Evolutionary conservation across 2,329 filamentous ascomycete species (phyloP).

Genomic region (Periconia digitata): DNA sequence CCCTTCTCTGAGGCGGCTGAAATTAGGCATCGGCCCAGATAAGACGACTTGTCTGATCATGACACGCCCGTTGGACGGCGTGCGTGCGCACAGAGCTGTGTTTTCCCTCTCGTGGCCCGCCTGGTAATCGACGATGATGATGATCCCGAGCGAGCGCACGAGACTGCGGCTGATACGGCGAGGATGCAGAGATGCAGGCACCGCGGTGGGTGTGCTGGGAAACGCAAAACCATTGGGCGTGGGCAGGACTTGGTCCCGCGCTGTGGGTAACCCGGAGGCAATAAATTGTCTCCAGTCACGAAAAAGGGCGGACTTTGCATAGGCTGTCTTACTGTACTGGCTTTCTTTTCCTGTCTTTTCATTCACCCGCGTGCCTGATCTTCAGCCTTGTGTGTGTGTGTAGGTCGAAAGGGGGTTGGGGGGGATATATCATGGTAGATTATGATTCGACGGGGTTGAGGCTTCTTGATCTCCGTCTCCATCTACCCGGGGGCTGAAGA

Average conservation of each 20-base stretch:
- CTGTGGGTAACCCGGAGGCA: conserved; percentile 17
- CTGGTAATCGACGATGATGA: no score
- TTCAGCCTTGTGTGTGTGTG: conserved; percentile 7
- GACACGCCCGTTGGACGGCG: no score
- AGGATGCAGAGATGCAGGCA: conserved; percentile 12
- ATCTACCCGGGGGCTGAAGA: background rate
- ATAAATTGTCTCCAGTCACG: conserved; percentile 11
- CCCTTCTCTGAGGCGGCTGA: background rate
- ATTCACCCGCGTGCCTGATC: no score
- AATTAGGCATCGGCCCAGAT: background rate
- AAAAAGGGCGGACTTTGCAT: background rate
- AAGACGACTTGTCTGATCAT: no score
- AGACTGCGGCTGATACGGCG: conserved; percentile 4
- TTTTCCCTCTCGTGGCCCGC: no score
- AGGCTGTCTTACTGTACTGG: conserved; percentile 8
- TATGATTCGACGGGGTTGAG: background rate
- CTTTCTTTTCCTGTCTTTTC: conserved; percentile 4
- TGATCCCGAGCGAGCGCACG: background rate
- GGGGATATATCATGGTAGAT: background rate
- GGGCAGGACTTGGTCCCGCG: conserved; percentile 9
- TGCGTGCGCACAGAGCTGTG: background rate
- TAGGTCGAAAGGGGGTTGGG: background rate
- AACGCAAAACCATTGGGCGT: conserved; percentile 6
- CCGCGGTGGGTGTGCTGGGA: conserved; percentile 10
- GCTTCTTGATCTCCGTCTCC: background rate